phyloP scores from a whole-genome alignment of 331 rosid genomes.

The Cydonia oblonga region DNA sequence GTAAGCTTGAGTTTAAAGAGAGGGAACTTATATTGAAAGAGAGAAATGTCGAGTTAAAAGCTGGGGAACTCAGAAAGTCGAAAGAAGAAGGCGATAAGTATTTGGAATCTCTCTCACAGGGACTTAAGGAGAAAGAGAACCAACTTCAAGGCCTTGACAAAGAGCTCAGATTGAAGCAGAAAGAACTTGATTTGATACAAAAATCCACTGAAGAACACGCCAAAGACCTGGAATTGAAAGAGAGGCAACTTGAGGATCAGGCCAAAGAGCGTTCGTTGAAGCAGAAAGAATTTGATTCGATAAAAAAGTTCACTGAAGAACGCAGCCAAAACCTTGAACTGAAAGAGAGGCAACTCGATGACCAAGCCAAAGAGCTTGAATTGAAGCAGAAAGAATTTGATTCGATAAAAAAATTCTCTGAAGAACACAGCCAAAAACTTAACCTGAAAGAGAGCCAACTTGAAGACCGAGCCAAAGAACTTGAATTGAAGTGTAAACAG shows the following conservation, averaged over 20 bases:
- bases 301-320: not conserved
- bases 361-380: no score
- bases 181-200: conserved; percentile 5
- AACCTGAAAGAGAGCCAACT: no score
- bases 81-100: not conserved
- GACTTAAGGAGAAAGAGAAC: conserved; percentile 10
- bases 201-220: not conserved
- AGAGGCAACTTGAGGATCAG: not conserved
- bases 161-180: conserved; percentile 21
- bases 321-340: no score
- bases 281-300: not conserved
- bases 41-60: not conserved
- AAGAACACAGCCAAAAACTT: no score
- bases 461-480: no score
- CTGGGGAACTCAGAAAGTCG: not conserved
- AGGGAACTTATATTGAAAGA: conserved; percentile 9
- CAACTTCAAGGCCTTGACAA: conserved; percentile 3
- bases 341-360: no score
- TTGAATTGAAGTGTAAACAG: no score
- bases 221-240: not conserved
- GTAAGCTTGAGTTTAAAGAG: conserved; percentile 17
- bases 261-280: not conserved
- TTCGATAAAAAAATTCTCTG: no score
- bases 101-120: not conserved
- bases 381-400: no score